phyloP scores from a whole-genome alignment of 306 rosid genomes.

The Dicorynia guianensis region DNA sequence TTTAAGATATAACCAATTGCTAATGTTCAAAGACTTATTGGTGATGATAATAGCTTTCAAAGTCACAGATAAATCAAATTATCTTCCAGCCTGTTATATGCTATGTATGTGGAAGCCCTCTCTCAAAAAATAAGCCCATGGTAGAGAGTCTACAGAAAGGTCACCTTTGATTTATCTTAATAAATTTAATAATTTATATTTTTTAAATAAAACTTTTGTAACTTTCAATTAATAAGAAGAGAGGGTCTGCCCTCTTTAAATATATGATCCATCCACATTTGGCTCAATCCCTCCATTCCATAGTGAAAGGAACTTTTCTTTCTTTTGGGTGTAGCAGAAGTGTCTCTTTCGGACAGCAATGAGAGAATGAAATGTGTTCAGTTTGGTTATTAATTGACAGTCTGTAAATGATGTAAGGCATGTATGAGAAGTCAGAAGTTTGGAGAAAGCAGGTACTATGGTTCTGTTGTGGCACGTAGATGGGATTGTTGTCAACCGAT shows the following conservation, averaged over 20 bases:
- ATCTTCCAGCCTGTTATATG: neutral
- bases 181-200: too few species aligned
- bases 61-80: neutral
- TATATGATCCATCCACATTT: neutral
- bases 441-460: neutral
- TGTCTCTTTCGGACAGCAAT: neutral
- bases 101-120: neutral
- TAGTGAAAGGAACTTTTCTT: too few species aligned
- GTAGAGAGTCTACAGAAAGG: too few species aligned
- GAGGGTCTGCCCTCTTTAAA: too few species aligned
- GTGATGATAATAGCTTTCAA: neutral
- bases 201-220: too few species aligned
- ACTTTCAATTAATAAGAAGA: too few species aligned
- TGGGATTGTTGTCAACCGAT: neutral
- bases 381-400: neutral
- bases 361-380: neutral
- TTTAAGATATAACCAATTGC: too few species aligned
- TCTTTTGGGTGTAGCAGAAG: neutral
- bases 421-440: slow-evolving; percentile 15
- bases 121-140: too few species aligned
- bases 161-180: too few species aligned
- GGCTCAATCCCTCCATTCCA: neutral
- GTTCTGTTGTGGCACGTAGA: neutral
- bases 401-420: neutral
- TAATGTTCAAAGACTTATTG: too few species aligned